A percentile compares a stretch with the other conserved stretches of the same genome.
Conservation (phyloP, 495 filamentous ascomycete genomes). For the Podospora pseudoanserina region DNA sequence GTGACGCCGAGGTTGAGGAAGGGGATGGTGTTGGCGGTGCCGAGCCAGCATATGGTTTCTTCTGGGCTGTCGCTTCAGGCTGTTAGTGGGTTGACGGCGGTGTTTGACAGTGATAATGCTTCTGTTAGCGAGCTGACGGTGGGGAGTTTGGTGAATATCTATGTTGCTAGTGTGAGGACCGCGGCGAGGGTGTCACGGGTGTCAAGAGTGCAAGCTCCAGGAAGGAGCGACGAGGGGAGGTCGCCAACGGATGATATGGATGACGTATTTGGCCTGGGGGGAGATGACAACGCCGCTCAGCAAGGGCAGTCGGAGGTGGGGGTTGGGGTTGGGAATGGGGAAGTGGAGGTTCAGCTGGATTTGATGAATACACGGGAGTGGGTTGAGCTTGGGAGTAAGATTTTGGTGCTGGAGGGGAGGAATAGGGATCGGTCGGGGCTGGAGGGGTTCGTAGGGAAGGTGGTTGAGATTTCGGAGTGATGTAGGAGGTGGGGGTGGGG, state of each 20-base stretch:
- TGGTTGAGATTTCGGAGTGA: conserved; percentile 55
- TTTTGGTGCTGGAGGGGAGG: conserved; percentile 63
- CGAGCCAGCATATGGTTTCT: conserved; percentile 48
- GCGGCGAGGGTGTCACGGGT: conserved; percentile 61
- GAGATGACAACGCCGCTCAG: conserved; percentile 41
- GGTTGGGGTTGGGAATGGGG: conserved; percentile 19
- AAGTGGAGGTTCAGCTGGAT: conserved; percentile 67
- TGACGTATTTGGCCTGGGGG: conserved; percentile 65
- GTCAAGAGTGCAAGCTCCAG: conserved; percentile 24
- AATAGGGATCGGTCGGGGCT: conserved; percentile 59
- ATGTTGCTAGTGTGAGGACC: conserved; percentile 82
- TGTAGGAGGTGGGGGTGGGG: not conserved
- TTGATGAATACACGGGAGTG: conserved; percentile 77
- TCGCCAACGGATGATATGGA: conserved; percentile 42
- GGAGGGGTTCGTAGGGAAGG: conserved; percentile 62
- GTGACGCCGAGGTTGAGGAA: conserved; percentile 61
- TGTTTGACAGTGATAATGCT: conserved; percentile 42
- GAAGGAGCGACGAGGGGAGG: conserved; percentile 18
- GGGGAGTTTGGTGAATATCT: conserved; percentile 67
- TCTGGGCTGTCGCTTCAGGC: conserved; percentile 50
- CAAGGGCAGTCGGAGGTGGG: conserved; percentile 32
- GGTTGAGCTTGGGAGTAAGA: conserved; percentile 73
- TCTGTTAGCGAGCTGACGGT: conserved; percentile 37
- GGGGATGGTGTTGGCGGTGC: conserved; percentile 73
- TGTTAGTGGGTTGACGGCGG: conserved; percentile 51